Conservation (phyloP, 2,329 filamentous ascomycete species). For the Orbilia ellipsospora region DNA sequence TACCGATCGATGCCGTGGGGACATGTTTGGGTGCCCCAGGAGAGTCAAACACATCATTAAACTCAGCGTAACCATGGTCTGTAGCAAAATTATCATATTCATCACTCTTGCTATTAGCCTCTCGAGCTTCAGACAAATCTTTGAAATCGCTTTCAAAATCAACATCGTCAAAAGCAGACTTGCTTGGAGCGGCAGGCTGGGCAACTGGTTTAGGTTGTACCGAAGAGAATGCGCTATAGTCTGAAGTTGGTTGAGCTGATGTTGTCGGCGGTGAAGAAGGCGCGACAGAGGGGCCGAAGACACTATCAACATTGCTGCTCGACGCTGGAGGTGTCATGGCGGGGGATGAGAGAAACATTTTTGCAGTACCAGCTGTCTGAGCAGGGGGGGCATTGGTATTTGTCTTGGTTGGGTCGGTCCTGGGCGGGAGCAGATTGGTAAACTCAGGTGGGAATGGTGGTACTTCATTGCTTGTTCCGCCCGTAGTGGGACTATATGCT, state of each 20-base stretch:
- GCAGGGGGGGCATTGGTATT: conserved; percentile 58
- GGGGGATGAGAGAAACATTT: conserved; percentile 56
- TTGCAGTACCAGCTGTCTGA: conserved; percentile 49
- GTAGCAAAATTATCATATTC: conserved; percentile 70
- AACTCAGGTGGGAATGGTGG: conserved; percentile 69
- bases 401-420: conserved; percentile 66
- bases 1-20: conserved; percentile 57
- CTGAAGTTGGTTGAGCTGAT: conserved; percentile 58
- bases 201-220: conserved; percentile 56
- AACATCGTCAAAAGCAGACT: conserved; percentile 74
- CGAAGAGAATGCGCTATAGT: conserved; percentile 58
- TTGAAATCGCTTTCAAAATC: conserved; percentile 80
- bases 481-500: conserved; percentile 66
- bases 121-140: conserved; percentile 84
- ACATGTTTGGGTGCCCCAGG: conserved; percentile 60
- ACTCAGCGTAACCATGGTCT: conserved; percentile 77
- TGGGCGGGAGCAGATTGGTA: conserved; percentile 68
- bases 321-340: conserved; percentile 40
- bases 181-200: conserved; percentile 62
- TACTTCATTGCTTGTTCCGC: conserved; percentile 58
- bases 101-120: conserved; percentile 73
- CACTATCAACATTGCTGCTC: conserved; percentile 43
- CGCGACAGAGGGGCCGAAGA: conserved; percentile 52
- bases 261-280: conserved; percentile 58
- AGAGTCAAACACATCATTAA: conserved; percentile 84